These are phyloP conservation scores for Mycosphaerella sp. DNA, from an alignment of 2,329 filamentous ascomycete genomes.

Conservation along the genomic window DNA sequence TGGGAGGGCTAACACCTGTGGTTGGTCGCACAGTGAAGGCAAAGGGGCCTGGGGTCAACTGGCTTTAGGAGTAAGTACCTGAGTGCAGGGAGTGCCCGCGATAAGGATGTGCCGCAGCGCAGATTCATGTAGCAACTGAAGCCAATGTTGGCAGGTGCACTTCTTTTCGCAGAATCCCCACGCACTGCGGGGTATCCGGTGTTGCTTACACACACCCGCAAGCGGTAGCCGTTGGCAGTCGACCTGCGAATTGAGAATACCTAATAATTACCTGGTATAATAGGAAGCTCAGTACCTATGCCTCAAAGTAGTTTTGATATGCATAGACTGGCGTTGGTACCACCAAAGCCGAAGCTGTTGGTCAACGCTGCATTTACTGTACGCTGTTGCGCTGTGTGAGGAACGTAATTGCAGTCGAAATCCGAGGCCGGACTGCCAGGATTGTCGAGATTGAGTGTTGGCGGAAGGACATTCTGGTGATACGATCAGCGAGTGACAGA, in stretches of 20 bases:
- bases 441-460: conserved; percentile 73
- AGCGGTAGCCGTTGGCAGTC: too few relatives aligned
- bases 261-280: too few relatives aligned
- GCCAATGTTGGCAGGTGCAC: background rate
- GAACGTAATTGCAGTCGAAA: conserved; percentile 80
- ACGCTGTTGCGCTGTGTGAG: conserved; percentile 62
- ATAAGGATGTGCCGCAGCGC: background rate
- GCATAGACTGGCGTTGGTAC: conserved; percentile 86
- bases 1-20: background rate
- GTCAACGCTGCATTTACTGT: conserved; percentile 69
- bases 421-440: conserved; percentile 53
- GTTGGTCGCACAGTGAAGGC: background rate
- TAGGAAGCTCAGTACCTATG: background rate
- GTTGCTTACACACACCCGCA: too few relatives aligned
- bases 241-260: too few relatives aligned
- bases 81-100: background rate
- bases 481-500: conserved; percentile 1
- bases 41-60: background rate
- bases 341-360: conserved; percentile 97
- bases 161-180: background rate
- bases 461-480: conserved; percentile 66
- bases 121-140: background rate
- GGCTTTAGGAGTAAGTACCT: background rate
- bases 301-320: conserved; percentile 48
- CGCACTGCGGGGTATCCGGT: conserved; percentile 15